phyloP scores from a whole-genome alignment of 2,329 filamentous ascomycete genomes.

The Xylaria sp. region DNA sequence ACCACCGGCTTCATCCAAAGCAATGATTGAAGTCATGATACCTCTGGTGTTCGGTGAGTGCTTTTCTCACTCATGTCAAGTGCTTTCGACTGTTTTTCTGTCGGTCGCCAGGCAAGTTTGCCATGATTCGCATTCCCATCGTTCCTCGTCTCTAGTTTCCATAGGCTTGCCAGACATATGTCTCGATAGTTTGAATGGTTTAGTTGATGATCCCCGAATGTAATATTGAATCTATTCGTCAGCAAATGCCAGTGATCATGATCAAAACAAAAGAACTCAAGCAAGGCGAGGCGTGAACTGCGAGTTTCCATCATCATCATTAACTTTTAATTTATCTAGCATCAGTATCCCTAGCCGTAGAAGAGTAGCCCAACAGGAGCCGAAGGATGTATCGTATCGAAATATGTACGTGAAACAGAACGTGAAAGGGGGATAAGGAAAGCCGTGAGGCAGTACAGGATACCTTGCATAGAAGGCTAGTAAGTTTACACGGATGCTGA shows the following conservation, averaged over 20 bases:
- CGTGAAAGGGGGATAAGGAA: slow-evolving; percentile 8
- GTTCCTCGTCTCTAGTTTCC: no score
- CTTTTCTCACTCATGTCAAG: neutral
- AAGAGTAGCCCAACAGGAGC: slow-evolving; percentile 31
- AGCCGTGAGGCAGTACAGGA: slow-evolving; percentile 31
- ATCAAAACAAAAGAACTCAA: neutral
- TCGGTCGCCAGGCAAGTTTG: neutral
- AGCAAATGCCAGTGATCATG: neutral
- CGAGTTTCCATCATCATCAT: slow-evolving; percentile 37
- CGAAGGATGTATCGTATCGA: slow-evolving; percentile 10
- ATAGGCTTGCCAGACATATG: neutral
- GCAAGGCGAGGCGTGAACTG: neutral
- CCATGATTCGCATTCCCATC: neutral
- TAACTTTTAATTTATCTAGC: slow-evolving; percentile 37
- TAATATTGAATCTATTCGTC: neutral
- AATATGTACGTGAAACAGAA: slow-evolving; percentile 36
- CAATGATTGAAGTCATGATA: no score
- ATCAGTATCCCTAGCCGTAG: slow-evolving; percentile 37
- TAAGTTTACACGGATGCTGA: slow-evolving; percentile 27
- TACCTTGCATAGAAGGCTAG: slow-evolving; percentile 6
- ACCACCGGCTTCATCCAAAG: neutral
- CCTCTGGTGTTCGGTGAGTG: no score
- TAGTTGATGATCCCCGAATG: neutral
- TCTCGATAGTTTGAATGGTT: neutral
- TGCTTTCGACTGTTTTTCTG: neutral